A percentile compares a stretch with the other conserved stretches of the same genome.
Evolutionary conservation across 1,139 yeast species (phyloP).

Genomic region (Suhomyces coccinellae): DNA sequence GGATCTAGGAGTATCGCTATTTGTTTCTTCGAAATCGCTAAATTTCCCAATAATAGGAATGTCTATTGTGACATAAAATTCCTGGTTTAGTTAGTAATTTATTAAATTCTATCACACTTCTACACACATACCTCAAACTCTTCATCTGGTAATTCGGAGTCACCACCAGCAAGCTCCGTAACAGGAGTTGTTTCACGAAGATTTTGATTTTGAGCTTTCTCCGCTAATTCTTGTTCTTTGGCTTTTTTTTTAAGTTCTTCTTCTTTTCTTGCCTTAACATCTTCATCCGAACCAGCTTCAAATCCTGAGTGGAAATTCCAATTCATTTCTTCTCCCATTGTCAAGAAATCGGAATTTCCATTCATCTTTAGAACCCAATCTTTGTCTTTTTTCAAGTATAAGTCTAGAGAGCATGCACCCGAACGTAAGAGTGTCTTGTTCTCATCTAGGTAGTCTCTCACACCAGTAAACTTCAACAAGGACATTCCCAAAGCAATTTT

Average conservation of each 20-base stretch:
- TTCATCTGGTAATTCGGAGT: slow-evolving; percentile 19
- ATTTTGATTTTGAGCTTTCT: slow-evolving; percentile 13
- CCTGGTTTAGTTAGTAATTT: slow-evolving; percentile 28
- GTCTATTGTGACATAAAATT: slow-evolving; percentile 44
- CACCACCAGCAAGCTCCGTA: slow-evolving; percentile 17
- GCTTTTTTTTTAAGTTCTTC: slow-evolving; percentile 19
- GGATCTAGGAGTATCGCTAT: slow-evolving; percentile 16
- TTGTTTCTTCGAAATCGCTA: slow-evolving; percentile 16
- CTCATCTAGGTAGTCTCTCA: slow-evolving; percentile 53
- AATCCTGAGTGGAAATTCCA: slow-evolving; percentile 73
- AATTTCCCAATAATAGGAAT: slow-evolving; percentile 38
- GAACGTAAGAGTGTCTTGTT: slow-evolving; percentile 41
- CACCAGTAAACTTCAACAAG: slow-evolving; percentile 49
- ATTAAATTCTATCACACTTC: slow-evolving; percentile 8
- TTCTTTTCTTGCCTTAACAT: slow-evolving; percentile 51
- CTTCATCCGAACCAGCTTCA: slow-evolving; percentile 81
- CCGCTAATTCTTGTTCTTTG: slow-evolving; percentile 9
- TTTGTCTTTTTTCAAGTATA: slow-evolving; percentile 22
- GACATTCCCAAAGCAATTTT: slow-evolving; percentile 78
- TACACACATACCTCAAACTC: slow-evolving; percentile 41
- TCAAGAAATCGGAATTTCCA: slow-evolving; percentile 67
- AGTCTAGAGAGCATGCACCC: slow-evolving; percentile 49
- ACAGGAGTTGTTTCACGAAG: slow-evolving; percentile 18
- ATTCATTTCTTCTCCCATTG: slow-evolving; percentile 86
- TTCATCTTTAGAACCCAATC: slow-evolving; percentile 60